Percentiles rank a stretch among this genome's conserved stretches.
Evolutionary conservation across 2,329 filamentous ascomycete genomes (phyloP).

Genomic region (Xylariaceae sp.): DNA sequence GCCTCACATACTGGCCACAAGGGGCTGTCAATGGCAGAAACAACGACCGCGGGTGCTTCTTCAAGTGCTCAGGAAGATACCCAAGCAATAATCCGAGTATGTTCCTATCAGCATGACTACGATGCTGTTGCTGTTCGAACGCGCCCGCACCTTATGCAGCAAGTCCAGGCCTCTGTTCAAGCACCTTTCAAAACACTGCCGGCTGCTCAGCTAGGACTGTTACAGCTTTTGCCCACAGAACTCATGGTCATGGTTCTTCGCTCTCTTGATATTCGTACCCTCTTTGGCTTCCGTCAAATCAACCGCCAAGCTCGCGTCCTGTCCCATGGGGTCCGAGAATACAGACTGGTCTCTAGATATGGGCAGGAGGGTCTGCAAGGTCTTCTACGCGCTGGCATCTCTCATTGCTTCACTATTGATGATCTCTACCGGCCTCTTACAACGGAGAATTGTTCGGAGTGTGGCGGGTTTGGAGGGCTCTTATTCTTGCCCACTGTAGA

Average conservation of each 20-base stretch:
- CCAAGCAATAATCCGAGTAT: slow-evolving; percentile 11
- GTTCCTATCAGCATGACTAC: slow-evolving; percentile 14
- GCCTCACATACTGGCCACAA: too few relatives aligned
- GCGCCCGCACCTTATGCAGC: slow-evolving; percentile 12
- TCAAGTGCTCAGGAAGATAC: slow-evolving; percentile 3
- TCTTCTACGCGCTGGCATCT: slow-evolving; percentile 10
- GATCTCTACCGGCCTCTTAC: slow-evolving; percentile 12
- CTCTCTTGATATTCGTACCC: slow-evolving; percentile 11
- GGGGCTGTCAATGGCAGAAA: slow-evolving; percentile 3
- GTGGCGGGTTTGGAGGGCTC: slow-evolving; percentile 9
- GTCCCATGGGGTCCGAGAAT: slow-evolving; percentile 10
- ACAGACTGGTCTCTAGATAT: slow-evolving; percentile 11
- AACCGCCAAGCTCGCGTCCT: slow-evolving; percentile 9
- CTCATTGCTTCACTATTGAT: slow-evolving; percentile 10
- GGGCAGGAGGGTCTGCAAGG: slow-evolving; percentile 13
- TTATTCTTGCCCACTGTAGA: slow-evolving; percentile 13
- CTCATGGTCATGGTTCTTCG: slow-evolving; percentile 12
- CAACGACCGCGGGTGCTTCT: slow-evolving; percentile 1
- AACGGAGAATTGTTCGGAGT: slow-evolving; percentile 10
- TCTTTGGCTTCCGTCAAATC: slow-evolving; percentile 10
- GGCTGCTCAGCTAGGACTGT: slow-evolving; percentile 8
- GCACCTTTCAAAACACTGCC: slow-evolving; percentile 13
- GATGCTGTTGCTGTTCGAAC: slow-evolving; percentile 12
- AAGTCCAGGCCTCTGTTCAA: slow-evolving; percentile 13
- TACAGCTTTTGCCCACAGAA: slow-evolving; percentile 11